Evolutionary conservation across 23 red algal genomes (phyloP), one percentile per base, ranked within the genome.

Genomic region (Chondrus crispus): DNA sequence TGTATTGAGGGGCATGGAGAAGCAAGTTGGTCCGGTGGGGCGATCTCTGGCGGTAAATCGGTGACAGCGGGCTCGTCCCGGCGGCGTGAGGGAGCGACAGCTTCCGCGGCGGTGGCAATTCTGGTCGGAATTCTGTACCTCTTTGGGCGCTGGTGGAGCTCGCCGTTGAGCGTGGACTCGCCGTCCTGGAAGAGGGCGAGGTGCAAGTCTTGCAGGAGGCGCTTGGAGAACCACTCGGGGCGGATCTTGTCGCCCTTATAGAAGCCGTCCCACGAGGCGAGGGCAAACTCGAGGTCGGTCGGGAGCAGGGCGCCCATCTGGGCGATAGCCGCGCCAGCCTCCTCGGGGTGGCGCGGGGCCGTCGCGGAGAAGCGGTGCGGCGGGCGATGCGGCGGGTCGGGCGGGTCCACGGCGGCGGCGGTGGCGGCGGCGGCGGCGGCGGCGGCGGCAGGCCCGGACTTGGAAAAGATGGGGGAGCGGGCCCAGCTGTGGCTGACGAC

Each of bases 281-380:
- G 84, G 74, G 64, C 45, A 74, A 88, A 88, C 55, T 88, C 84
- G 24, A 88, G 84, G 47, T 88, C 84, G 16, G 84, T 88, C 14
- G 84, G 84, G 7, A 88, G 32, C 2, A 72, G 64, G 37, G n/a
- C 55, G 16, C 84, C 84, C 84, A 88, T 74, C 51, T 75, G 39
- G 12, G 84, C 84, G 41, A 88, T 88, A 36, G 84, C 84, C 28
- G 64, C 40, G 11, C 84, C 64, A 10, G 84, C 84, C 63, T 88
- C 84, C 16, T 72, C 84, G 14, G 84, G 62, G 37, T 33, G 60
- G 50, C 84, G 33, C 33, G 1, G 7, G n/a, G n/a, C n/a, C n/a
- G n/a, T n/a, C n/a, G n/a, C n/a, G n/a, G n/a, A n/a, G n/a, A n/a
- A n/a, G n/a, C n/a, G n/a, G n/a, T n/a, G n/a, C n/a, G n/a, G n/a